Base-by-base conservation (phyloP, 2,329 filamentous ascomycete genomes). In the Aspergillus novofumigatus region DNA sequence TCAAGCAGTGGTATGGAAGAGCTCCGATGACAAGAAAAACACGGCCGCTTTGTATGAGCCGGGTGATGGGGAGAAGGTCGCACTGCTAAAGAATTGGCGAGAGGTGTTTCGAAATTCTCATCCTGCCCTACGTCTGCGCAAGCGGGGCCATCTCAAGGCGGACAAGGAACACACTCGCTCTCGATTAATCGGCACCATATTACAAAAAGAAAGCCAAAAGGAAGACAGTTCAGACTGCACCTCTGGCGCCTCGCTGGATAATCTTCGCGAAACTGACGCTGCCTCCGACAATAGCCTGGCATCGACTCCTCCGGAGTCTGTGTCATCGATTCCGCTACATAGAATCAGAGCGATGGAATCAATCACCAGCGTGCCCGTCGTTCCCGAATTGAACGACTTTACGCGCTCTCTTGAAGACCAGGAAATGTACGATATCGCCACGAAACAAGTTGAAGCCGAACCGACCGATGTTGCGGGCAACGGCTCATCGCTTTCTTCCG, bases 11-110 rank as follows among this genome's bases (percentile, higher is more conserved):
- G 63, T 78, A 3, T 79, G 76, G 76, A 73, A 69, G 52, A 65
- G 62, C 2, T 62, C 69, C 3, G 59, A 60, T 4, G 58, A 69
- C 53, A 65, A 69, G 3, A 62, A 62, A 6, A 61, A 70, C 9
- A 50, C 62, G 2, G 61, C 66, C 2, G 61, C 70, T 21, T 56
- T 72, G 10, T 75, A 77, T 52, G 67, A 74, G 28, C 73, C 73
- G 0, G 76, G 76, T 3, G 64, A 72, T 3, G 74, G 73, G 3
- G 72, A 77, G 23, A 73, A 73, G 52, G 76, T 80, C 0, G 70
- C 78, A 1, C 59, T 80, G 20, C 66, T 80, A 50, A 73, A 76
- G 59, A 75, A 80, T 61, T 80, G 78, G 77, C 70, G 76, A 21
- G 74, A 79, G 55, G 62, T 77, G 2, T 79, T 80, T 59, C 71